A percentile compares a stretch with the other conserved stretches of the same genome.
Conservation (phyloP, 768 basidiomycete genomes). For the Pleurotus citrinopileatus region DNA sequence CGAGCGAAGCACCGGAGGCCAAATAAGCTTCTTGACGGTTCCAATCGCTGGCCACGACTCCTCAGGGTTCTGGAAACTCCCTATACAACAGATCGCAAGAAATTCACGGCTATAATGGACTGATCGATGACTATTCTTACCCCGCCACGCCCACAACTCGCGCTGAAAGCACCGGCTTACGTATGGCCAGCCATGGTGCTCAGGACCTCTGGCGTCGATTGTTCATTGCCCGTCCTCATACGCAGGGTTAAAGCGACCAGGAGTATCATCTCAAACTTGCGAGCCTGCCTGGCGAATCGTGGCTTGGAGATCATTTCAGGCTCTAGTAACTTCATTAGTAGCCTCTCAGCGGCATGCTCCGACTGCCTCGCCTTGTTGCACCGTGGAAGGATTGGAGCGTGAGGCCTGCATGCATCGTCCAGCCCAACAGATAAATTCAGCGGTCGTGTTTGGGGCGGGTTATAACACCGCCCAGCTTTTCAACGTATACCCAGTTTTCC, state of each 20-base stretch:
- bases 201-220: neutral
- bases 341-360: constrained; percentile 30
- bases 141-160: neutral
- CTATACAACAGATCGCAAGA: no score
- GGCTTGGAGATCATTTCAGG: constrained; percentile 7
- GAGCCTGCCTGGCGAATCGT: constrained; percentile 5
- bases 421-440: constrained; percentile 11
- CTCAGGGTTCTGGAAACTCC: no score
- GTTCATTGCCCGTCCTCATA: no score
- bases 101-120: no score
- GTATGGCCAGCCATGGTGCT: neutral
- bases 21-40: neutral
- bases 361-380: constrained; percentile 35
- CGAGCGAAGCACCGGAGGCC: neutral
- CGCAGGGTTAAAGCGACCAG: neutral
- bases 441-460: neutral
- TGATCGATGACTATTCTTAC: no score
- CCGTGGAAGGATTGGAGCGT: constrained; percentile 30
- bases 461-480: neutral
- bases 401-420: constrained; percentile 36
- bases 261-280: neutral
- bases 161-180: neutral
- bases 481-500: constrained; percentile 3
- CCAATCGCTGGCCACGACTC: neutral
- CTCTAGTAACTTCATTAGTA: constrained; percentile 13